Conservation (phyloP, 768 basidiomycete genomes). For the Amanita phalloides region DNA sequence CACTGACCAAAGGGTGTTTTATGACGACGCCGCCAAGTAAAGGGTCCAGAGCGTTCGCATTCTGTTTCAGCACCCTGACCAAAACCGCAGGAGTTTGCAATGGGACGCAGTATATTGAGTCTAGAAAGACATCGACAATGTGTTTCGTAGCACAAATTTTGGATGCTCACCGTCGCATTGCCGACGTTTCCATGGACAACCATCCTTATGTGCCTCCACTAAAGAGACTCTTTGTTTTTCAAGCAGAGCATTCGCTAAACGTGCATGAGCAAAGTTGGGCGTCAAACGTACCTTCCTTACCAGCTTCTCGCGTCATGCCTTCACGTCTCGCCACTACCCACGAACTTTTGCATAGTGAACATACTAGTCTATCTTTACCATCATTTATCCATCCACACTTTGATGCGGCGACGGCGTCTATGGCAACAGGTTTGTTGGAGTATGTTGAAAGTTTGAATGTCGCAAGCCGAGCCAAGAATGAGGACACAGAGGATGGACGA, state of each 20-base stretch:
- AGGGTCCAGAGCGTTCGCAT: slow-evolving; percentile 42
- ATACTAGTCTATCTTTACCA: slow-evolving; percentile 69
- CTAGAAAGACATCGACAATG: slow-evolving; percentile 17
- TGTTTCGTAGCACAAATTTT: background rate
- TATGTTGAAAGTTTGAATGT: slow-evolving; percentile 78
- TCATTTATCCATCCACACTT: slow-evolving; percentile 81
- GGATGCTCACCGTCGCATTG: slow-evolving; percentile 64
- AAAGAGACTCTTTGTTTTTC: slow-evolving; percentile 64
- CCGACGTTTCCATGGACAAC: slow-evolving; percentile 74
- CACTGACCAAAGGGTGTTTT: slow-evolving; percentile 64
- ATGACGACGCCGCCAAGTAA: slow-evolving; percentile 43
- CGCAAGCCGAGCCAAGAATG: slow-evolving; percentile 61
- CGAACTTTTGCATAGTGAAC: slow-evolving; percentile 57
- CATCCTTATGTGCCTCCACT: slow-evolving; percentile 64
- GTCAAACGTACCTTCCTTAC: slow-evolving; percentile 37
- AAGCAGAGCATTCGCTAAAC: slow-evolving; percentile 52
- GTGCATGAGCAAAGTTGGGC: slow-evolving; percentile 8
- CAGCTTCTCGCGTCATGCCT: slow-evolving; percentile 68
- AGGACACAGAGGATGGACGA: slow-evolving; percentile 65
- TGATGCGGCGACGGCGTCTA: slow-evolving; percentile 72
- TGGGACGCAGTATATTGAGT: slow-evolving; percentile 66
- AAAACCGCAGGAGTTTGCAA: slow-evolving; percentile 55
- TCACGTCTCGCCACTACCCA: slow-evolving; percentile 67
- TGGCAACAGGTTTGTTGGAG: slow-evolving; percentile 60
- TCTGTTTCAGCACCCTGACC: slow-evolving; percentile 47